Conservation (phyloP, 169 alveolate genomes). For the Amoebophrya sp. region DNA sequence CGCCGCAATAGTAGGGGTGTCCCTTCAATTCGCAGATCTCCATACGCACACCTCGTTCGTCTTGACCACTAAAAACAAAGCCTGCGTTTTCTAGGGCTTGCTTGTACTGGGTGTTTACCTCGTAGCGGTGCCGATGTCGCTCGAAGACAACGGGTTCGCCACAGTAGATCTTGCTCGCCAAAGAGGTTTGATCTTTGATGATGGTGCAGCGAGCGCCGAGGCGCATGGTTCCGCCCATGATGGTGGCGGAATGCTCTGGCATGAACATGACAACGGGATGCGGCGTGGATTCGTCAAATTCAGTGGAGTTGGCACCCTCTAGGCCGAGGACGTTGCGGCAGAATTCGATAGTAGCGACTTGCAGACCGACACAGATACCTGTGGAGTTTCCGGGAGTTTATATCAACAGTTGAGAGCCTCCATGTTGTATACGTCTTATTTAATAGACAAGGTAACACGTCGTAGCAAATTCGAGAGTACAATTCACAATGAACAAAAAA, state of each 20-base stretch:
- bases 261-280: conserved; percentile 56
- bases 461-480: too few relatives aligned
- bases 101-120: conserved; percentile 43
- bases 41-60: conserved; percentile 74
- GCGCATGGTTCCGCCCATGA: conserved; percentile 81
- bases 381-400: too few relatives aligned
- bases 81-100: conserved; percentile 69
- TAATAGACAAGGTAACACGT: too few relatives aligned
- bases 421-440: too few relatives aligned
- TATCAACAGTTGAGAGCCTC: too few relatives aligned
- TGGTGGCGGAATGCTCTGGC: conserved; percentile 55
- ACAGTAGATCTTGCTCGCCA: conserved; percentile 78
- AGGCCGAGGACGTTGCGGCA: conserved; percentile 53
- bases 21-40: conserved; percentile 57
- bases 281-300: conserved; percentile 50
- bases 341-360: conserved; percentile 72
- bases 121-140: conserved; percentile 77
- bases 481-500: neutral
- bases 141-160: conserved; percentile 69
- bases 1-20: conserved; percentile 81
- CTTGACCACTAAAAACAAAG: conserved; percentile 78
- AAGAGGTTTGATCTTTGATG: conserved; percentile 64
- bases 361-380: conserved; percentile 92
- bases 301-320: conserved; percentile 59
- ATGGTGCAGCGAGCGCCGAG: conserved; percentile 79